phyloP scores from a whole-genome alignment of 805 yeast genomes.

The Zygosaccharomyces pseudorouxii region DNA sequence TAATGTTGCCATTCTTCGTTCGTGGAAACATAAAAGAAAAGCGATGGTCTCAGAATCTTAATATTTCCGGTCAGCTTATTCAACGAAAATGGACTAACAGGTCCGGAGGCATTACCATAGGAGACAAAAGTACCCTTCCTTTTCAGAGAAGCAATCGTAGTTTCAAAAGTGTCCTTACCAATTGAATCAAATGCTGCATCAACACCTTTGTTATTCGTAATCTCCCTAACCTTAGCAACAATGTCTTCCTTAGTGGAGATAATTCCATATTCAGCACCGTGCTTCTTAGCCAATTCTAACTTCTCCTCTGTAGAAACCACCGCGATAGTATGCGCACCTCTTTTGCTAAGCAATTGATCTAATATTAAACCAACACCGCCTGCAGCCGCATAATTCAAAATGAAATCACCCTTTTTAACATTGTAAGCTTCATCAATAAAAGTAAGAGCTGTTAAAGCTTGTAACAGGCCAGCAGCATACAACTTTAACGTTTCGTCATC shows the following conservation, averaged over 20 bases:
- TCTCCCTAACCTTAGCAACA: conserved; percentile 48
- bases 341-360: conserved; percentile 54
- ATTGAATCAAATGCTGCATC: conserved; percentile 66
- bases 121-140: conserved; percentile 71
- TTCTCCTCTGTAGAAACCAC: conserved; percentile 76
- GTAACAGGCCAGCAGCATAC: conserved; percentile 60
- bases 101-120: conserved; percentile 85
- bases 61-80: conserved; percentile 56
- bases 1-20: conserved; percentile 55
- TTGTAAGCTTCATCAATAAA: conserved; percentile 61
- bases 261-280: conserved; percentile 75
- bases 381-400: conserved; percentile 88
- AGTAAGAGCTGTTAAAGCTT: conserved; percentile 77
- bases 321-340: conserved; percentile 82
- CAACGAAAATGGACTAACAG: conserved; percentile 64
- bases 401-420: conserved; percentile 63
- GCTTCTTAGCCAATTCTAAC: conserved; percentile 54
- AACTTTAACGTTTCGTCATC: conserved; percentile 47
- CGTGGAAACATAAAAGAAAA: conserved; percentile 49
- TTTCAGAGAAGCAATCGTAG: conserved; percentile 55
- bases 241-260: conserved; percentile 54
- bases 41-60: conserved; percentile 58
- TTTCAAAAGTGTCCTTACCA: conserved; percentile 72
- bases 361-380: conserved; percentile 86
- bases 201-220: conserved; percentile 66